Conservation (phyloP, 176 grass and related monocot genomes). For the Phoenix dactylifera region DNA sequence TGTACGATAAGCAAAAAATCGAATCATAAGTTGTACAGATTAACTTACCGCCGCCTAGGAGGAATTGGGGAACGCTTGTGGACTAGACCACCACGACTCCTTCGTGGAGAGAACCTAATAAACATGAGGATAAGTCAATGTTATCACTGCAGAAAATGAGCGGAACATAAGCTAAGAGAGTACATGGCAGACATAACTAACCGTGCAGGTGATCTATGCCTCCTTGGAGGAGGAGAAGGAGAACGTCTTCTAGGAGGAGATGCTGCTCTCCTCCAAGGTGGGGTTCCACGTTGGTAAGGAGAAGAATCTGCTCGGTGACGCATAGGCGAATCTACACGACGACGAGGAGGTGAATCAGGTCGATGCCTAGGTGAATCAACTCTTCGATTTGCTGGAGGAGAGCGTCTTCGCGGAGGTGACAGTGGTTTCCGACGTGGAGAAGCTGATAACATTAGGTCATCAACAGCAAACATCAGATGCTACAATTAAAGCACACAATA, state of each 20-base stretch:
- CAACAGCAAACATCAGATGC: no score
- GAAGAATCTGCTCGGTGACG: constrained; percentile 54
- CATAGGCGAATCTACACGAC: constrained; percentile 27
- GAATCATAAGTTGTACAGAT: constrained; percentile 2
- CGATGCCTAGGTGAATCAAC: constrained; percentile 44
- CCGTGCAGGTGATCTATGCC: constrained; percentile 66
- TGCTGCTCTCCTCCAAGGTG: constrained; percentile 41
- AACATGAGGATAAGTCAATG: constrained; percentile 1
- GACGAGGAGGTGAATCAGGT: constrained; percentile 26
- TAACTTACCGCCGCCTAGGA: constrained; percentile 74
- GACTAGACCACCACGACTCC: constrained; percentile 59
- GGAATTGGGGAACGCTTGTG: constrained; percentile 70
- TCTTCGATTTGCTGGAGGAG: constrained; percentile 50
- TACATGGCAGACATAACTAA: constrained; percentile 22
- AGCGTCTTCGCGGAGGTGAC: constrained; percentile 52
- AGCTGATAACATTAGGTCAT: constrained; percentile 26
- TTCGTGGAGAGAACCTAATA: constrained; percentile 67
- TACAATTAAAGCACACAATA: no score
- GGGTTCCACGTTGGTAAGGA: neutral
- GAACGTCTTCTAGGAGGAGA: constrained; percentile 84
- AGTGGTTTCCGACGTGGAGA: constrained; percentile 59
- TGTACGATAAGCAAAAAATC: neutral
- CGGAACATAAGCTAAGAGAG: neutral
- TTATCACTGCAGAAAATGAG: no score
- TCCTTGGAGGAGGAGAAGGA: constrained; percentile 71